Base-by-base conservation (phyloP, 352 stramenopile genomes). In the Globisporangium irregulare region DNA sequence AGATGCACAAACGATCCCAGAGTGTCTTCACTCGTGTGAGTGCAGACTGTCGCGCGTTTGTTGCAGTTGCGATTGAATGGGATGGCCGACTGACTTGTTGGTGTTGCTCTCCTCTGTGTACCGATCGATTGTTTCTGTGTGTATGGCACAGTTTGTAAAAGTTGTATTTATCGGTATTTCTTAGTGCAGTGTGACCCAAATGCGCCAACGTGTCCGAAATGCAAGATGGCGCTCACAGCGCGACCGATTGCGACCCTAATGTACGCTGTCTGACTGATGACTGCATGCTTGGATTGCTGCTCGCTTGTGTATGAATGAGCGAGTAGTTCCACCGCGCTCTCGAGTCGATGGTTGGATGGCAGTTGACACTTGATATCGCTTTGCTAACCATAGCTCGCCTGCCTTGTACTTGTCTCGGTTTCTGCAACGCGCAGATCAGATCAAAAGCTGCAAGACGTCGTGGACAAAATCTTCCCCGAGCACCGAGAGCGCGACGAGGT, bases 1-100 rank as follows among this genome's bases (percentile, higher is more conserved):
- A 36, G 80, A 95, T 53, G 87, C 87, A 3, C 86, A 95, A 66
- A 95, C 87, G 25, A 90, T 95, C 56, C 77, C 81, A 15, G 87
- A 95, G 50, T 95, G 87, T 53, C 78, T 95, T 48, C 87, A 95
- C 70, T 93, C 87, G 0, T 95, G 85, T 92, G 69, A 58, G 82
- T 69, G 3, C 24, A 22, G 27, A 22, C 24, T 24, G 15, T 14
- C 15, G 27, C 18, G 14, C 24, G 18, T 9, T 27, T 53, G 29
- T 9, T 67, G 51, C 24, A 38, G 24, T 50, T 38, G 18, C 14
- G 18, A 32, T 18, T 32, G 36, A 25, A 48, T 36, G 6, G 36
- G 53, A 2, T 25, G 27, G 0, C 36, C 20, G n/a, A 48, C n/a
- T 25, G 29, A n/a, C n/a, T 24, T 18, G 12, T 48, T 43, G 20